A percentile compares a stretch with the other conserved stretches of the same genome.
These are phyloP conservation scores for Phaeotremella fagi DNA, from an alignment of 768 basidiomycete genomes.

Conservation along the genomic window DNA sequence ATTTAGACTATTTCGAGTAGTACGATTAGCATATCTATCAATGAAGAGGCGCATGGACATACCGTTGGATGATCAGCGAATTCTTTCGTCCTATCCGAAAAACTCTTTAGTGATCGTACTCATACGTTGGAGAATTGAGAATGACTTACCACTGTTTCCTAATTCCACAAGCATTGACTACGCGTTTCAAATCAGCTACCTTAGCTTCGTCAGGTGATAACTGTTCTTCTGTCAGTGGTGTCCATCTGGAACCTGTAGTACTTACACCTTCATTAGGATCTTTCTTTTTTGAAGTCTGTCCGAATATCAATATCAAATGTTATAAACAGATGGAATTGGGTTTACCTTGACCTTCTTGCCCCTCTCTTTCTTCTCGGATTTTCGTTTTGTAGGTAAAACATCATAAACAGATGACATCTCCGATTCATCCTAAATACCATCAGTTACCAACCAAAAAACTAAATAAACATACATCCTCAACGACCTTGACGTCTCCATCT, in stretches of 20 bases:
- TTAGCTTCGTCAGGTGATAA: slow-evolving; percentile 32
- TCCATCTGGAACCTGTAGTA: not conserved
- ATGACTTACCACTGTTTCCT: slow-evolving; percentile 40
- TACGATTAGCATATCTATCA: not conserved
- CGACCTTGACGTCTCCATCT: too few species aligned
- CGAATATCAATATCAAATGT: too few species aligned
- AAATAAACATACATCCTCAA: too few species aligned
- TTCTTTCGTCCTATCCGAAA: slow-evolving; percentile 33
- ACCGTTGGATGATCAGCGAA: slow-evolving; percentile 32
- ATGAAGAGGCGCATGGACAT: slow-evolving; percentile 2
- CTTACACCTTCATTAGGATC: slow-evolving; percentile 30
- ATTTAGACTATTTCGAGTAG: slow-evolving; percentile 12
- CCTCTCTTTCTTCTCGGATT: not conserved
- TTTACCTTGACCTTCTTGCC: not conserved
- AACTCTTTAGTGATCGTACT: slow-evolving; percentile 1
- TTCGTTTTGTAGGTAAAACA: slow-evolving; percentile 9
- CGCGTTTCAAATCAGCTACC: slow-evolving; percentile 38
- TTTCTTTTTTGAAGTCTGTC: slow-evolving; percentile 13
- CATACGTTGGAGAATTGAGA: not conserved
- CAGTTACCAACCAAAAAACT: too few species aligned
- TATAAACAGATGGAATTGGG: too few species aligned
- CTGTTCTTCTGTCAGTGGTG: slow-evolving; percentile 5
- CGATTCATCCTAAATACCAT: slow-evolving; percentile 19
- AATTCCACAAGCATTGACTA: slow-evolving; percentile 41
- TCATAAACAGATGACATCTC: slow-evolving; percentile 39